Base-by-base conservation (phyloP, 345 rosid species). In the Zanthoxylum bungeanum region DNA sequence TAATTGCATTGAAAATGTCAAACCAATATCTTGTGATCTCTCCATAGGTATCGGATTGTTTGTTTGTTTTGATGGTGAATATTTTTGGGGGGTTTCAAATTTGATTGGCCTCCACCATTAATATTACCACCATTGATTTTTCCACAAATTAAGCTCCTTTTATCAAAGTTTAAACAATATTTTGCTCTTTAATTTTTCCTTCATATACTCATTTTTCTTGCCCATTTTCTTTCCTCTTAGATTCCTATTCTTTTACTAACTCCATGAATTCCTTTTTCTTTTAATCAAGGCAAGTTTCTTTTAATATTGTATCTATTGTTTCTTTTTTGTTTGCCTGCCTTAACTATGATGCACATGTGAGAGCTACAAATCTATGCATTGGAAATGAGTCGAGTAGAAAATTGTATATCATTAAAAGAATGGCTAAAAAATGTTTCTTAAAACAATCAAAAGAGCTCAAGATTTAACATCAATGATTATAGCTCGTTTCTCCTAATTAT, bases 101-200 rank as follows among this genome's bases (percentile, higher is more conserved):
- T 57, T 64, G 25, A 53, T 34, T 3, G 8, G 66, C 68, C n/a
- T 68, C 60, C 75, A 60, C 66, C 42, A 30, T 49, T n/a, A n/a
- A n/a, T n/a, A n/a, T n/a, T 27, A 42, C 7, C 47, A 2, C 61
- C 9, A 25, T 71, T 62, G 47, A 61, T 70, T 60, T 72, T 9
- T 55, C 73, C 89, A 84, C 12, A 77, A 82, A 59, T 73, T 65
- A 19, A 73, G 71, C 79, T 65, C 71, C 76, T 60, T n/a, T 28
- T 34, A 40, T 75, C 78, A 53, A 72, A 27, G 33, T 40, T 44
- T 11, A 47, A 46, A 52, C 49, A 44, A 14, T 44, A 44, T 44
- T 44, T 44, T 44, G 49, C 49, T 12, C 49, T 44, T 14, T 44
- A 44, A 44, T 11, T 3, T 51, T 60, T 9, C 68, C 22, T 74